phyloP scores from a whole-genome alignment of 1,284 basidiomycete genomes.

The Sanghuangporus baumii region DNA sequence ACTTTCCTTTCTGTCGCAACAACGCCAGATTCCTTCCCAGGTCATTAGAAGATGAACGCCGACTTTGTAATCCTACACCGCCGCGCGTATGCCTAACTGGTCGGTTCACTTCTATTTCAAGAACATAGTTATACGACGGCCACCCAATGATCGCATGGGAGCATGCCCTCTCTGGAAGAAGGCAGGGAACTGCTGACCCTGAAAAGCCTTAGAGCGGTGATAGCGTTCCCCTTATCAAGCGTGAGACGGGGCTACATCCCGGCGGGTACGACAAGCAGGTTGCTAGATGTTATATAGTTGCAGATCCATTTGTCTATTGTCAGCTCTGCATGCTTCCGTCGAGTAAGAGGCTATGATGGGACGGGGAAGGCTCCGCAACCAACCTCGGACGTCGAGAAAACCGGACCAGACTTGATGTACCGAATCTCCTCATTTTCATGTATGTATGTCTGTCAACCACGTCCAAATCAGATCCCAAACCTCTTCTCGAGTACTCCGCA shows the following conservation, averaged over 20 bases:
- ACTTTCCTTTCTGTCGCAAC: no score
- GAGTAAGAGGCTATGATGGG: neutral
- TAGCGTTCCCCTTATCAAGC: slow-evolving; percentile 55
- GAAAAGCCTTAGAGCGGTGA: slow-evolving; percentile 76
- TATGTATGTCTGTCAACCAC: slow-evolving; percentile 63
- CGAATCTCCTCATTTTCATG: slow-evolving; percentile 92
- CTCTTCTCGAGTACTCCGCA: slow-evolving; percentile 7
- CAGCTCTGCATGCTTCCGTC: slow-evolving; percentile 33
- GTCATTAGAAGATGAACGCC: no score
- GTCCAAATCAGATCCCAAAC: neutral
- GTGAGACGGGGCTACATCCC: slow-evolving; percentile 88
- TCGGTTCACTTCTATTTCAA: slow-evolving; percentile 54
- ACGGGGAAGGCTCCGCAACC: slow-evolving; percentile 19
- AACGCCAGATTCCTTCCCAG: no score
- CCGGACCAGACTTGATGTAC: slow-evolving; percentile 79
- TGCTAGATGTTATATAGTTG: slow-evolving; percentile 60
- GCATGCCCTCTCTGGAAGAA: neutral
- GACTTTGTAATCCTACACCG: neutral
- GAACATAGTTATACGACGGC: slow-evolving; percentile 65
- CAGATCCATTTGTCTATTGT: slow-evolving; percentile 51
- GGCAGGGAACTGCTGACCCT: slow-evolving; percentile 39
- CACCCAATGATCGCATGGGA: slow-evolving; percentile 33
- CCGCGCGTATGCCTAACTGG: slow-evolving; percentile 57
- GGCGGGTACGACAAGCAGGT: slow-evolving; percentile 68
- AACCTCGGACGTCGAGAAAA: slow-evolving; percentile 60